phyloP scores from a whole-genome alignment of 495 filamentous ascomycete species.

The Xylaria cubensis region DNA sequence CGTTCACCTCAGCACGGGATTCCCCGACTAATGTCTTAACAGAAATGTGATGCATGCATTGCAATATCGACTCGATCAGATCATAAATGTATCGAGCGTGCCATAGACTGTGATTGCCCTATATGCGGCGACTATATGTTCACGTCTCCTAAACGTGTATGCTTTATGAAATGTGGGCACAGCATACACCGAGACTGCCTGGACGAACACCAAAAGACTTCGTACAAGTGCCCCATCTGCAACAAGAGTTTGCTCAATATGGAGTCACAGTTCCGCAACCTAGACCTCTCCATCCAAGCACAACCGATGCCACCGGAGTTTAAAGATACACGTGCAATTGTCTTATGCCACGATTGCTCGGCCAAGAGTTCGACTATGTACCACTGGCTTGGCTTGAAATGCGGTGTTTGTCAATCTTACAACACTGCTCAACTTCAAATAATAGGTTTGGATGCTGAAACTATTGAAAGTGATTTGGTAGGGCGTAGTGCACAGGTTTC shows the following conservation, averaged over 20 bases:
- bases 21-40: neutral
- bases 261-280: conserved; percentile 90
- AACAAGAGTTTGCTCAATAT: conserved; percentile 94
- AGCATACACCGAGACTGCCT: conserved; percentile 92
- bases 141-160: conserved; percentile 84
- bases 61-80: conserved; percentile 75
- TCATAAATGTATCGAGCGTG: conserved; percentile 93
- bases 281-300: conserved; percentile 80
- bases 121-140: conserved; percentile 99
- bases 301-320: conserved; percentile 94
- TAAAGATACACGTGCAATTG: conserved; percentile 75
- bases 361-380: conserved; percentile 84
- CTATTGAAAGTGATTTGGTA: conserved; percentile 42
- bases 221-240: conserved; percentile 95
- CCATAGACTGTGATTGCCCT: conserved; percentile 95
- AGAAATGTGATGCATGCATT: conserved; percentile 93
- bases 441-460: conserved; percentile 35
- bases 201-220: conserved; percentile 79
- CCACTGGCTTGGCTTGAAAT: conserved; percentile 95
- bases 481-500: conserved; percentile 38
- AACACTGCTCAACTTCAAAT: conserved; percentile 81
- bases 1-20: neutral
- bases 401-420: conserved; percentile 81
- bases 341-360: conserved; percentile 94
- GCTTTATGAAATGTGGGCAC: conserved; percentile 95